phyloP scores from a whole-genome alignment of 805 yeast genomes.

The Ogataea trehalophila region DNA sequence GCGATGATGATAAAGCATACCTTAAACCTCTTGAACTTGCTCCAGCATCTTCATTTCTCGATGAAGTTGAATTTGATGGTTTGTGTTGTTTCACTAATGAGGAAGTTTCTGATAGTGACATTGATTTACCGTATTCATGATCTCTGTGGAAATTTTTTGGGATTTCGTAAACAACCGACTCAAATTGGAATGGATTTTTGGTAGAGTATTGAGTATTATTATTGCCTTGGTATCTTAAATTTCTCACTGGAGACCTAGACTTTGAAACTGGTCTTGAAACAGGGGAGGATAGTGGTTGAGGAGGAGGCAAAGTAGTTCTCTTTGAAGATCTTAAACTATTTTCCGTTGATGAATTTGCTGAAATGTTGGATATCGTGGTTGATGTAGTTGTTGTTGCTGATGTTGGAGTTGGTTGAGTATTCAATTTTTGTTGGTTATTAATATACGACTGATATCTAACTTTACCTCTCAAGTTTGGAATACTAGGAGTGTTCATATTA shows the following conservation, averaged over 20 bases:
- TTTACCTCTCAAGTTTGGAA: constrained; percentile 24
- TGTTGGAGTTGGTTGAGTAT: constrained; percentile 18
- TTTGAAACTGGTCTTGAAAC: constrained; percentile 12
- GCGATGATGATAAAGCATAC: too few relatives aligned
- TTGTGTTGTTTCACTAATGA: constrained; percentile 3
- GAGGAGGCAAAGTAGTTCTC: background rate
- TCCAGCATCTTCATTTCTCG: background rate
- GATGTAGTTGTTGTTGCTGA: constrained; percentile 7
- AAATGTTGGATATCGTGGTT: background rate
- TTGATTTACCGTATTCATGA: constrained; percentile 13
- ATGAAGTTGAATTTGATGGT: constrained; percentile 1
- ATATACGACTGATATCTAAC: constrained; percentile 32
- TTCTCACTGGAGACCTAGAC: constrained; percentile 26
- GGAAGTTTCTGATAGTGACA: constrained; percentile 12
- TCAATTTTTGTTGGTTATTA: constrained; percentile 22
- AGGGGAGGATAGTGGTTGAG: constrained; percentile 11
- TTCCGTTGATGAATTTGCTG: background rate
- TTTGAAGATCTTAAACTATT: background rate
- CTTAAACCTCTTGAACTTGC: background rate
- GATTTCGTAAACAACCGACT: constrained; percentile 29
- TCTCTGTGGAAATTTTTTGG: constrained; percentile 26
- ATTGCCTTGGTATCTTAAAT: constrained; percentile 4
- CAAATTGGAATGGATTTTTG: constrained; percentile 30
- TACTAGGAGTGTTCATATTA: constrained; percentile 18
- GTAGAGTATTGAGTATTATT: background rate